Evolutionary conservation across 176 grass and related monocot species (phyloP), one percentile per base, ranked within the genome.

Genomic region (Saccharum spontaneum): DNA sequence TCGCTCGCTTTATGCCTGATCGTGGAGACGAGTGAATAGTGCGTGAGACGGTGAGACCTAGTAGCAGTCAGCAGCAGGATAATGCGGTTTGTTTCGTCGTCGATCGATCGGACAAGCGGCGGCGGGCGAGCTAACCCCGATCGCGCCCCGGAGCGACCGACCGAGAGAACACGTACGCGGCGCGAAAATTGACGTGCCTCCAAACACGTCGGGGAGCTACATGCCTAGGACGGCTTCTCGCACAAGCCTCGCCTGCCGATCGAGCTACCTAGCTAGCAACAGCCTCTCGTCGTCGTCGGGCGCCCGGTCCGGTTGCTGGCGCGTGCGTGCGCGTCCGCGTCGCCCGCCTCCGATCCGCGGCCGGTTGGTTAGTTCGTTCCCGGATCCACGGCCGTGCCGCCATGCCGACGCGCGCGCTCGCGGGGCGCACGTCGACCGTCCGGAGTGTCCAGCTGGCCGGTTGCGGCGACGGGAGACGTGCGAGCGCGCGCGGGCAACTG

Each of bases 401-500:
- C 28, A 54, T 75, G 45, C 73, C 73, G 48, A 55, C 73, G 73
- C 6, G n/a, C 38, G 41, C 60, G 24, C 37, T 20, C 2, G 4
- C 34, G 34, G 8, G 33, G 33, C 68, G 68, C 1, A 2, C 17
- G 67, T 39, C 30, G 11, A 30, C 33, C 33, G 30, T 17, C 60
- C 9, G 60, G 3, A 3, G 66, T 68, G 18, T 38, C 70, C 70
- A 73, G 70, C 70, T 79, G 78, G 55, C 36, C 34, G 34, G 54
- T 59, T 59, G 20, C 39, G 43, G 55, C 60, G 60, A 79, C n/a
- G 59, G 22, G 59, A 40, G 61, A 79, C 77, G 48, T 34, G 61
- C 61, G 78, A 33, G 62, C 62, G 70, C 59, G 55, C 40, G 14
- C 6, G 65, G 11, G 37, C 78, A 68, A 52, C 78, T 68, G 78